These are phyloP conservation scores for Penicillium digitatum DNA, from an alignment of 2,329 filamentous ascomycete genomes.

Conservation along the genomic window DNA sequence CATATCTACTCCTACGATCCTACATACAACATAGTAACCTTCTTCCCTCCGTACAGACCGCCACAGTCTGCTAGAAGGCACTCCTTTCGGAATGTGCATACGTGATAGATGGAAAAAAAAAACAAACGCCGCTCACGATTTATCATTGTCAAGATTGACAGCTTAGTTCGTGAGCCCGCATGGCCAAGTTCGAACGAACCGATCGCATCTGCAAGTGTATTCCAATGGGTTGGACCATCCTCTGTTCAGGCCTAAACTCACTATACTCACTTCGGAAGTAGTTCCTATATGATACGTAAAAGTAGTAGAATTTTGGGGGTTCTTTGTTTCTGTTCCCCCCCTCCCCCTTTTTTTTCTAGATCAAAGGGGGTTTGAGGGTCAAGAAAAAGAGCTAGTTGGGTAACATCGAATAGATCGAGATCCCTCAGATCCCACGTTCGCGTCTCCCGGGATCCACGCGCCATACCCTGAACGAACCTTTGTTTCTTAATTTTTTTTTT, in stretches of 20 bases:
- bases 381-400: conserved; percentile 13
- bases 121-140: conserved; percentile 16
- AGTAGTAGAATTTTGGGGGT: neutral
- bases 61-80: neutral
- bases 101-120: neutral
- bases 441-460: conserved; percentile 12
- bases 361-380: neutral
- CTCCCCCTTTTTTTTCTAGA: too few relatives aligned
- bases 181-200: conserved; percentile 9
- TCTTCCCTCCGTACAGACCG: conserved; percentile 4
- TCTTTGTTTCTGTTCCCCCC: neutral
- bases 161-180: neutral
- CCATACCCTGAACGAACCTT: neutral
- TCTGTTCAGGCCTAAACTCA: neutral
- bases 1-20: neutral
- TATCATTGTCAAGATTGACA: conserved; percentile 14
- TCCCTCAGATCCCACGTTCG: conserved; percentile 11
- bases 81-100: neutral
- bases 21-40: neutral
- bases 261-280: neutral
- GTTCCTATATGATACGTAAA: neutral
- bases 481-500: too few relatives aligned
- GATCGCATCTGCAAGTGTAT: neutral
- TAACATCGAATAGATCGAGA: conserved; percentile 10
- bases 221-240: neutral